These are phyloP conservation scores for Thuja plicata DNA, from an alignment of 83 land plant genomes.

Conservation along the genomic window DNA sequence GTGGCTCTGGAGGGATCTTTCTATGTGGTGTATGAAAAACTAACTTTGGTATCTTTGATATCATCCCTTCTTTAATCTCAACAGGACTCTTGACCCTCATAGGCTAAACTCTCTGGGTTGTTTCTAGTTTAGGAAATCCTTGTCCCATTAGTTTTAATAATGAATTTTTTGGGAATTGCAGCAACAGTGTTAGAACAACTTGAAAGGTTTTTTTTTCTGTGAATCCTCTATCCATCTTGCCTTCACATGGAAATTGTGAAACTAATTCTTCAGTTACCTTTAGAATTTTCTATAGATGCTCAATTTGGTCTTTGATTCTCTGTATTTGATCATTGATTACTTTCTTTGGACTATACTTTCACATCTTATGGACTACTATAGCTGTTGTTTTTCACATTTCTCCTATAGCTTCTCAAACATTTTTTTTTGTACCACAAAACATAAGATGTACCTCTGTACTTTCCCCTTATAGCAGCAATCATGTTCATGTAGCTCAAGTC, in stretches of 20 bases:
- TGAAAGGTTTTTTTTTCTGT: not conserved
- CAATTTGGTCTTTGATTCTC: too few relatives aligned
- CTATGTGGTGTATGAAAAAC: constrained; percentile 75
- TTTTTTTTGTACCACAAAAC: too few relatives aligned
- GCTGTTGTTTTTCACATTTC: too few relatives aligned
- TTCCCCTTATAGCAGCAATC: too few relatives aligned
- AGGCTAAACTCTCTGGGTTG: constrained; percentile 59
- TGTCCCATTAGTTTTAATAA: constrained; percentile 61
- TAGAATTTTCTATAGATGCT: too few relatives aligned
- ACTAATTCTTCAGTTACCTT: not conserved
- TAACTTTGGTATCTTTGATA: constrained; percentile 88
- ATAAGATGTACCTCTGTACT: too few relatives aligned
- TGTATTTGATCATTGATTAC: too few relatives aligned
- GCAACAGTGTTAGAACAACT: constrained; percentile 12
- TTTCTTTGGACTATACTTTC: too few relatives aligned
- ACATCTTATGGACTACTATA: too few relatives aligned
- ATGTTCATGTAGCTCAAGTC: too few relatives aligned
- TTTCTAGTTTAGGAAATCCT: constrained; percentile 67
- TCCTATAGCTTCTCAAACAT: too few relatives aligned
- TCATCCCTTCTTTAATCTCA: constrained; percentile 80
- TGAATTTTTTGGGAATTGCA: constrained; percentile 28
- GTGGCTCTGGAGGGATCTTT: too few relatives aligned
- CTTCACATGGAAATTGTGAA: not conserved
- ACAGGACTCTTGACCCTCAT: constrained; percentile 59
- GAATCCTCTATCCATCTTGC: not conserved